Conservation (phyloP, 208 protist genomes). For the Trypanosoma boissoni region DNA sequence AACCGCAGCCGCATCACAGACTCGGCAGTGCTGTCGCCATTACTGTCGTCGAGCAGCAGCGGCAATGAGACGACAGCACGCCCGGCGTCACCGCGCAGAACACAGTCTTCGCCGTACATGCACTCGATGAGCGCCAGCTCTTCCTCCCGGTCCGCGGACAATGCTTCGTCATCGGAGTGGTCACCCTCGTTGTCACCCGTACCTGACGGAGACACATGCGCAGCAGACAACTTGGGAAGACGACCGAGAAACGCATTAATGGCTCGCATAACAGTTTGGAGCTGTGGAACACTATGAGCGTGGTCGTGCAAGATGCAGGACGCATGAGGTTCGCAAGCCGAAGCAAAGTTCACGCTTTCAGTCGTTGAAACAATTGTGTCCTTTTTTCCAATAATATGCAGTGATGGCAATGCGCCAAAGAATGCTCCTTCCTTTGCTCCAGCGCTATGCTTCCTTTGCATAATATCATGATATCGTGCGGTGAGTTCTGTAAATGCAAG, state of each 20-base stretch:
- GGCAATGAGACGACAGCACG: conserved; percentile 45
- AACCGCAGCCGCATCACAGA: conserved; percentile 40
- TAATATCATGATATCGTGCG: conserved; percentile 1
- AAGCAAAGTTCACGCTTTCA: conserved; percentile 58
- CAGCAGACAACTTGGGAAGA: no score
- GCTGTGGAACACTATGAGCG: conserved; percentile 75
- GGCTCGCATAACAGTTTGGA: conserved; percentile 34
- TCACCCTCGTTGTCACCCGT: no score
- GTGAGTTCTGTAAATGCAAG: conserved; percentile 30
- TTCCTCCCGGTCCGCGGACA: conserved; percentile 31
- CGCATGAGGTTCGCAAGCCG: conserved; percentile 45
- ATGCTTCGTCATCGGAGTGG: no score
- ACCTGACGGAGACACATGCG: no score
- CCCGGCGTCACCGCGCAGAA: conserved; percentile 6
- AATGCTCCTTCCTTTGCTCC: conserved; percentile 22
- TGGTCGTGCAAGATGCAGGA: conserved; percentile 71
- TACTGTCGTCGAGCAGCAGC: conserved; percentile 30
- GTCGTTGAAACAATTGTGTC: conserved; percentile 62
- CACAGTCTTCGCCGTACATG: conserved; percentile 71
- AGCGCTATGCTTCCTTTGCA: background rate
- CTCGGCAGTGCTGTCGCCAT: conserved; percentile 13
- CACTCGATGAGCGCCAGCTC: conserved; percentile 75
- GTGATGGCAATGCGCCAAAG: conserved; percentile 39
- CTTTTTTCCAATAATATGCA: conserved; percentile 79
- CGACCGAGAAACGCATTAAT: conserved; percentile 41